Evolutionary conservation across 306 rosid genomes (phyloP).

Genomic region (Cicer pinnatifidum): DNA sequence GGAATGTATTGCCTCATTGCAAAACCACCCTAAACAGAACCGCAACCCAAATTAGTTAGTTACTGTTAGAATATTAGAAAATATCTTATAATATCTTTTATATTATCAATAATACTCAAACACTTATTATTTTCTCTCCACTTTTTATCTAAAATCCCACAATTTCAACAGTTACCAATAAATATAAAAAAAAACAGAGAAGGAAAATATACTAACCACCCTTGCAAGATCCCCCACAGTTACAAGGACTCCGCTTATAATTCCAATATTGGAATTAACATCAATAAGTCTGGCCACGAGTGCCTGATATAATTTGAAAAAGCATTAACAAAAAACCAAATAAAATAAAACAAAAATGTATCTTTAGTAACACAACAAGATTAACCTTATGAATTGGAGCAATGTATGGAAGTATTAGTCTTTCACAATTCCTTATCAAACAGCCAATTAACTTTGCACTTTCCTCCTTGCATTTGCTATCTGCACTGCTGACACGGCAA

Average conservation of each 20-base stretch:
- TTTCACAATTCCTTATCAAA: slow-evolving; percentile 94
- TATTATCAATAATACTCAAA: no score
- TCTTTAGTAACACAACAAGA: slow-evolving; percentile 29
- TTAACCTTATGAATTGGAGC: slow-evolving; percentile 96
- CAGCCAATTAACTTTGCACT: slow-evolving; percentile 96
- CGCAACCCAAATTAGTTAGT: slow-evolving; percentile 34
- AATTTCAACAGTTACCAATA: background rate
- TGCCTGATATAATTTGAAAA: slow-evolving; percentile 64
- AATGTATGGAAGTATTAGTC: slow-evolving; percentile 89
- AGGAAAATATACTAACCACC: slow-evolving; percentile 77
- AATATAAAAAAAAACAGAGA: slow-evolving; percentile 19
- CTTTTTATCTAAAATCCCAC: no score
- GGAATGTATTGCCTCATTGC: slow-evolving; percentile 97
- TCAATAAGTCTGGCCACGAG: slow-evolving; percentile 88
- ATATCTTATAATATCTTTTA: no score
- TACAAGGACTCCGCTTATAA: slow-evolving; percentile 93
- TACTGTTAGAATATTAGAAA: no score
- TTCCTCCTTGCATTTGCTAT: slow-evolving; percentile 99
- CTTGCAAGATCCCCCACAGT: slow-evolving; percentile 99
- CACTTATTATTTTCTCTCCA: no score
- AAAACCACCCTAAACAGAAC: slow-evolving; percentile 81
- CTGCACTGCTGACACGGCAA: slow-evolving; percentile 81
- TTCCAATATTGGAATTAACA: slow-evolving; percentile 81
- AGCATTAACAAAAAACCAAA: slow-evolving; percentile 38
- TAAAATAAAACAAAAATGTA: slow-evolving; percentile 29